phyloP scores from a whole-genome alignment of 208 protist genomes.

The Trichomonas tenax region DNA sequence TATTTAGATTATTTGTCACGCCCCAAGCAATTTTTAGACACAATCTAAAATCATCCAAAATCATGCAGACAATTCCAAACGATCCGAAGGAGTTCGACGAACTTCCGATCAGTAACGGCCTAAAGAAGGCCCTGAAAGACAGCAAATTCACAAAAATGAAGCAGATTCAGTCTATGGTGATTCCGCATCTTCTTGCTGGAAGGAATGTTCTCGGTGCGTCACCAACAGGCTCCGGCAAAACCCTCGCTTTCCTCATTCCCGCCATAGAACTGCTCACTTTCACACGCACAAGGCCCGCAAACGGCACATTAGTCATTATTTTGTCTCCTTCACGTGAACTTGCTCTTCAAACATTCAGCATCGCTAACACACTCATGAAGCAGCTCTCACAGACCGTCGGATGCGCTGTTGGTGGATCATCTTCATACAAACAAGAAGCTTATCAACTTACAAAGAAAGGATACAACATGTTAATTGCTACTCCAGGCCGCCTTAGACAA shows the following conservation, averaged over 20 bases:
- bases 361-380: conserved; percentile 59
- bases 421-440: conserved; percentile 71
- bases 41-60: neutral
- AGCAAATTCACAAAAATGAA: conserved; percentile 75
- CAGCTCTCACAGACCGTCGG: conserved; percentile 58
- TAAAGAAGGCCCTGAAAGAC: conserved; percentile 22
- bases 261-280: conserved; percentile 68
- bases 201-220: conserved; percentile 91
- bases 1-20: too few species aligned
- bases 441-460: conserved; percentile 54
- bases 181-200: conserved; percentile 74
- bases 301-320: conserved; percentile 85
- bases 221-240: conserved; percentile 93
- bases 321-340: conserved; percentile 95
- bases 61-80: neutral
- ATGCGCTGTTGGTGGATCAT: conserved; percentile 85
- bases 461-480: conserved; percentile 94
- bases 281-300: conserved; percentile 60
- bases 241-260: conserved; percentile 89
- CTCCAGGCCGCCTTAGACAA: conserved; percentile 88
- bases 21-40: too few species aligned
- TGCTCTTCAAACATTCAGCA: conserved; percentile 92
- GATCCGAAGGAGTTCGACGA: neutral
- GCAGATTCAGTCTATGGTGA: conserved; percentile 74
- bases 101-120: neutral